A percentile compares a stretch with the other conserved stretches of the same genome.
phyloP scores from a whole-genome alignment of 2,329 filamentous ascomycete genomes.

The Aureobasidium vineae region DNA sequence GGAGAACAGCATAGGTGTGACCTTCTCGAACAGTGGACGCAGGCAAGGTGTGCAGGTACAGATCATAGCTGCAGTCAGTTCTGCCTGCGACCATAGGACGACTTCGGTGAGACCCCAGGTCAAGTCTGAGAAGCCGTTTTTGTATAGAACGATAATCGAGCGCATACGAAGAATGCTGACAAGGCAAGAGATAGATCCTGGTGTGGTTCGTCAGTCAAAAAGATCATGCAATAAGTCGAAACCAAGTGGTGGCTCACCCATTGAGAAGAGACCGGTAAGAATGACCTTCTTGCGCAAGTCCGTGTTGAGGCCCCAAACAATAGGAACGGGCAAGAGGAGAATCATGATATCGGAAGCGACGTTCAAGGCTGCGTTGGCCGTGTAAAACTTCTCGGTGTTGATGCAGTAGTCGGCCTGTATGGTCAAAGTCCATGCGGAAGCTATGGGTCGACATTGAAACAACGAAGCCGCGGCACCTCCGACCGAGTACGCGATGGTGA shows the following conservation, averaged over 20 bases:
- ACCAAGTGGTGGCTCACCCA: constrained; percentile 38
- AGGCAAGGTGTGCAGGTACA: constrained; percentile 22
- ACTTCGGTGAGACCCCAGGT: constrained; percentile 23
- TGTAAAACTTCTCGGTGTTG: constrained; percentile 18
- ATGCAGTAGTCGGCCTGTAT: constrained; percentile 4
- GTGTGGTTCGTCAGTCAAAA: background rate
- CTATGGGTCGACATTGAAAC: constrained; percentile 24
- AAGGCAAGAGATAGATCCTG: constrained; percentile 15
- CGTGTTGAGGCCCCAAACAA: constrained; percentile 53
- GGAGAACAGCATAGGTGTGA: background rate
- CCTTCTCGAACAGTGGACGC: constrained; percentile 21
- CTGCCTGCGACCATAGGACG: constrained; percentile 17
- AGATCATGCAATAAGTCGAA: background rate
- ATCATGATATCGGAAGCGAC: constrained; percentile 53
- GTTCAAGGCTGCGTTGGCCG: constrained; percentile 21
- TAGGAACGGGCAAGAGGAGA: constrained; percentile 57
- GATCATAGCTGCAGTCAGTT: constrained; percentile 19
- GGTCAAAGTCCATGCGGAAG: constrained; percentile 7
- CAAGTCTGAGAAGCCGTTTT: background rate
- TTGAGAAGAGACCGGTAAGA: constrained; percentile 50
- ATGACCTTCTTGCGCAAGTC: constrained; percentile 54
- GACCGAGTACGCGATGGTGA: constrained; percentile 23
- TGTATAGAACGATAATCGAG: constrained; percentile 22
- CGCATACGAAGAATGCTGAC: constrained; percentile 23
- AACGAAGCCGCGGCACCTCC: constrained; percentile 1